phyloP scores from a whole-genome alignment of 2,329 filamentous ascomycete species.

The Myriosclerotinia curreyana region DNA sequence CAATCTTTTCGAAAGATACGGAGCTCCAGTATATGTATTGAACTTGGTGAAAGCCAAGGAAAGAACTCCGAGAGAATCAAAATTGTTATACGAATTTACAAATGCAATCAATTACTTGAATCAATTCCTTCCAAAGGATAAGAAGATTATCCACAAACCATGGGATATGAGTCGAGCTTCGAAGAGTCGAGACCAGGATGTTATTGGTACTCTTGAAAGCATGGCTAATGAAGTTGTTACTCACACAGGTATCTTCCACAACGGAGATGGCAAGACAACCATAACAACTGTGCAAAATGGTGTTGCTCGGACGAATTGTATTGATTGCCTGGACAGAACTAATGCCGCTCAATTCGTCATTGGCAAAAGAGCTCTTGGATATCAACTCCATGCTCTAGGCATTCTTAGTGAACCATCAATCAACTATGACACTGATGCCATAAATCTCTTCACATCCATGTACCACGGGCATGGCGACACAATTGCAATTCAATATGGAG shows the following conservation, averaged over 20 bases:
- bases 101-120: constrained; percentile 88
- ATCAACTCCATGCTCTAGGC: constrained; percentile 88
- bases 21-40: constrained; percentile 84
- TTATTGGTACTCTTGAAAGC: constrained; percentile 84
- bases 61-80: constrained; percentile 84
- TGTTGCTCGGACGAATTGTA: constrained; percentile 92
- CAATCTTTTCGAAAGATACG: constrained; percentile 89
- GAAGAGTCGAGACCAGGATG: constrained; percentile 87
- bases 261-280: constrained; percentile 69
- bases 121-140: constrained; percentile 79
- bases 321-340: constrained; percentile 94
- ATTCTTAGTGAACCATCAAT: constrained; percentile 76
- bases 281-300: constrained; percentile 79
- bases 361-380: constrained; percentile 86
- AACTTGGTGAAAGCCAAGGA: constrained; percentile 91
- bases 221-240: constrained; percentile 86
- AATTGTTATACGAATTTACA: constrained; percentile 82
- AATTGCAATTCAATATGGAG: constrained; percentile 95
- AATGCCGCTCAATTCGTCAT: constrained; percentile 98
- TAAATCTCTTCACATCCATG: constrained; percentile 97
- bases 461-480: constrained; percentile 97
- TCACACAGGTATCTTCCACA: constrained; percentile 91
- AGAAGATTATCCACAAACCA: constrained; percentile 88
- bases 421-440: constrained; percentile 91
- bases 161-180: constrained; percentile 98